Percentiles rank a stretch among this genome's conserved stretches.
phyloP scores from a whole-genome alignment of 805 yeast species.

The Soucietia sequanensis region DNA sequence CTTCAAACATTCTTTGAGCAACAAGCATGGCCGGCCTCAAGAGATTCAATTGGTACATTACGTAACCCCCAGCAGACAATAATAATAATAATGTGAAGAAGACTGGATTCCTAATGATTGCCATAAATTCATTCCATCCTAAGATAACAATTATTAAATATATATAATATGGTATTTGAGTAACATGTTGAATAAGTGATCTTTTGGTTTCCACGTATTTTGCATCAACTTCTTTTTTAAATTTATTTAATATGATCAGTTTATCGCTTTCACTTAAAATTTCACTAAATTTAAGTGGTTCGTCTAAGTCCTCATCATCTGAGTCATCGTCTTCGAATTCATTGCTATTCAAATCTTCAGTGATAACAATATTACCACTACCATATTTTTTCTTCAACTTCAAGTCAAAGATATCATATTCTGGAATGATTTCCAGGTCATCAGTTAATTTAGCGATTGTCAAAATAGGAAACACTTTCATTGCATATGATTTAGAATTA shows the following conservation, averaged over 20 bases:
- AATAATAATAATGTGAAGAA: conserved; percentile 63
- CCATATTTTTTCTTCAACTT: conserved; percentile 17
- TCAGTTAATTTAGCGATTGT: conserved; percentile 53
- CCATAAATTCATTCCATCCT: conserved; percentile 96
- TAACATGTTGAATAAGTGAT: conserved; percentile 70
- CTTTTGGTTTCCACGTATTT: conserved; percentile 85
- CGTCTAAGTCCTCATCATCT: conserved; percentile 25
- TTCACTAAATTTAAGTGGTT: conserved; percentile 46
- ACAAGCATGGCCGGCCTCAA: conserved; percentile 73
- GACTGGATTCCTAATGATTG: conserved; percentile 83
- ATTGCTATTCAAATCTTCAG: conserved; percentile 5
- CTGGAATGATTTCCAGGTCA: conserved; percentile 61
- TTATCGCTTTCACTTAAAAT: conserved; percentile 59
- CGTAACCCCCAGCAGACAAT: conserved; percentile 58
- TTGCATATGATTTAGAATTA: conserved; percentile 57
- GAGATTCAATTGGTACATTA: conserved; percentile 67
- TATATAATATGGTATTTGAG: conserved; percentile 82
- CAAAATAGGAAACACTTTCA: conserved; percentile 57
- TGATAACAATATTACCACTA: conserved; percentile 6
- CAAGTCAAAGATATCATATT: conserved; percentile 41
- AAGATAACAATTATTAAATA: conserved; percentile 68
- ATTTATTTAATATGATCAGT: conserved; percentile 52
- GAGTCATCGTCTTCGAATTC: conserved; percentile 13
- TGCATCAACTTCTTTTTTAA: conserved; percentile 75
- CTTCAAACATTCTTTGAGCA: conserved; percentile 54